These are phyloP conservation scores for Russula abietina DNA, from an alignment of 768 basidiomycete genomes.

Conservation along the genomic window DNA sequence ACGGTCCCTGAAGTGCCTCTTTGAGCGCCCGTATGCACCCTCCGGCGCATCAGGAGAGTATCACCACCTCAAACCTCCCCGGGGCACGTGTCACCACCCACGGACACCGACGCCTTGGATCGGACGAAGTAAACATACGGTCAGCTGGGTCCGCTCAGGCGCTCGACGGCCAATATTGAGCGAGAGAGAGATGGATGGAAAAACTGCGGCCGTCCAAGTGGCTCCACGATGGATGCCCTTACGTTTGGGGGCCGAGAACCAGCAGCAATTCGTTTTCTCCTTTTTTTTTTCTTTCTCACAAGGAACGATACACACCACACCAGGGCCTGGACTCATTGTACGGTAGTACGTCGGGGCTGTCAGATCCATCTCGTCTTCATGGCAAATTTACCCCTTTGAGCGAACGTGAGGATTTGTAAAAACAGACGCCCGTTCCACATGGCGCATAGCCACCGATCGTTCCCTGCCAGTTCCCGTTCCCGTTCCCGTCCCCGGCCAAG, in stretches of 20 bases:
- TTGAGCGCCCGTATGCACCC: neutral
- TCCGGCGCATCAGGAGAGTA: slow-evolving; percentile 1
- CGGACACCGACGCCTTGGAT: neutral
- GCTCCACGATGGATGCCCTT: neutral
- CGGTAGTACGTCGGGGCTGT: neutral
- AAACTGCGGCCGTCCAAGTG: neutral
- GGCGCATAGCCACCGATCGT: slow-evolving; percentile 5
- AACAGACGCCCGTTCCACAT: neutral
- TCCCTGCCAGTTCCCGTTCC: neutral
- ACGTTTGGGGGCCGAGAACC: neutral
- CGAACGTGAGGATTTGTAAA: neutral
- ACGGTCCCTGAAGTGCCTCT: slow-evolving; percentile 5
- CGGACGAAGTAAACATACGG: slow-evolving; percentile 2
- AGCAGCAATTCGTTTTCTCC: neutral
- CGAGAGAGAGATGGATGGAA: neutral
- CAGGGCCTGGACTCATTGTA: neutral
- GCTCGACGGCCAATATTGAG: neutral
- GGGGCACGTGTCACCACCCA: slow-evolving; percentile 1
- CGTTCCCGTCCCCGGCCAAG: too few species aligned
- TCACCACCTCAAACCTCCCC: neutral
- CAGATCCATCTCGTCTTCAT: slow-evolving; percentile 16
- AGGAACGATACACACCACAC: too few species aligned
- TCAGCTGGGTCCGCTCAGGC: neutral
- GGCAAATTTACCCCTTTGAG: slow-evolving; percentile 10
- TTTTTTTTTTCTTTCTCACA: neutral